Percentiles rank a stretch among this genome's conserved stretches.
Conservation (phyloP, 495 filamentous ascomycete genomes). For the Articulospora tetracladia region DNA sequence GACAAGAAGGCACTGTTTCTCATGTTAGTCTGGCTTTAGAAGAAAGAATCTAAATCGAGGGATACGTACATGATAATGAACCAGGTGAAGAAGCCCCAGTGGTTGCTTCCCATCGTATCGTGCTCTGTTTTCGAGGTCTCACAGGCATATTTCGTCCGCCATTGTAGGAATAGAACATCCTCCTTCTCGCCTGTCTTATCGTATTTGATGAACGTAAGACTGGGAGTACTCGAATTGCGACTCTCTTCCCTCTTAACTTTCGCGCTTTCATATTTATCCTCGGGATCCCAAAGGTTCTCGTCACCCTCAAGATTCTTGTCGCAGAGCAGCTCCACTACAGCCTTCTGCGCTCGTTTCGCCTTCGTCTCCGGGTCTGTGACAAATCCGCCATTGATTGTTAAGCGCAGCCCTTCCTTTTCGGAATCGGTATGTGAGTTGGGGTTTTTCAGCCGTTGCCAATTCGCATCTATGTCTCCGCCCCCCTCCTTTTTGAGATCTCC, state of each 20-base stretch:
- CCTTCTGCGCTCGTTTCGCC: conserved; percentile 50
- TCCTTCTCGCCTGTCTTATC: conserved; percentile 40
- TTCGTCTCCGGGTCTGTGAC: conserved; percentile 43
- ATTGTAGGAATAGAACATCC: conserved; percentile 66
- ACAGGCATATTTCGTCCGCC: conserved; percentile 85
- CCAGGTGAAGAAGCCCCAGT: conserved; percentile 98
- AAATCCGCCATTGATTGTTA: conserved; percentile 67
- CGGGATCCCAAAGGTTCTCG: conserved; percentile 55
- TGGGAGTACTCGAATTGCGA: conserved; percentile 41
- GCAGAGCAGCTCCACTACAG: conserved; percentile 83
- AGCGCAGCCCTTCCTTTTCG: conserved; percentile 61
- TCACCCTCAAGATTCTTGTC: conserved; percentile 62
- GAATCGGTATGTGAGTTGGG: conserved; percentile 54
- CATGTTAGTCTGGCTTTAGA: conserved; percentile 1
- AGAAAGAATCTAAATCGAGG: neutral
- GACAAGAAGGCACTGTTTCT: conserved; percentile 70
- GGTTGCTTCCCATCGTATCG: conserved; percentile 28
- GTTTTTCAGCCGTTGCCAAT: conserved; percentile 57
- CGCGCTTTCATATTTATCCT: conserved; percentile 38
- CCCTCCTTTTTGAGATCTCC: conserved; percentile 55
- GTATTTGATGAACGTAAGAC: conserved; percentile 72
- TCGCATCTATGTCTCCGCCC: conserved; percentile 53
- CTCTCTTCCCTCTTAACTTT: conserved; percentile 32
- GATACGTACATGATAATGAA: conserved; percentile 86
- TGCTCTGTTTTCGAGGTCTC: conserved; percentile 51